Evolutionary conservation across 169 alveolate genomes (phyloP).

Genomic region (Sarcocystis neurona): DNA sequence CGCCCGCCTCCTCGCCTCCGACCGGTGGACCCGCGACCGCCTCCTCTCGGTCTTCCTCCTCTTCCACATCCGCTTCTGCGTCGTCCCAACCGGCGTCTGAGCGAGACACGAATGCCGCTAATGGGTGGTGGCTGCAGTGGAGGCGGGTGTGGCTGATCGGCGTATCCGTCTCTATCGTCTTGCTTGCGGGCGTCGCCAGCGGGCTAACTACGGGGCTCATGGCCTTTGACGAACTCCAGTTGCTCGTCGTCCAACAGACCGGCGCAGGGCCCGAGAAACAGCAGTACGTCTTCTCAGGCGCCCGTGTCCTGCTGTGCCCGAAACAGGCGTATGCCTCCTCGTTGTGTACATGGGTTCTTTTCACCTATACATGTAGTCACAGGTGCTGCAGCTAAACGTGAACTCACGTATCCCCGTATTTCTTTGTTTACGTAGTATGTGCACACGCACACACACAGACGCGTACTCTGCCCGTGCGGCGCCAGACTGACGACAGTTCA

Average conservation of each 20-base stretch:
- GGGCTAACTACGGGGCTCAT: constrained; percentile 93
- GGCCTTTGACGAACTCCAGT: constrained; percentile 86
- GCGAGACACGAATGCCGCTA: neutral
- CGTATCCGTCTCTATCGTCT: constrained; percentile 22
- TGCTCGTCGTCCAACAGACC: constrained; percentile 81
- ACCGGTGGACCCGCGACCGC: neutral
- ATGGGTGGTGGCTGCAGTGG: neutral
- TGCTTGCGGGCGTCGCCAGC: constrained; percentile 82
- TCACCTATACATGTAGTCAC: no score
- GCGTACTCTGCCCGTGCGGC: no score
- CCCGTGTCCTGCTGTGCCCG: no score
- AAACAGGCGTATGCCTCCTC: no score
- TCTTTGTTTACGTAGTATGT: no score
- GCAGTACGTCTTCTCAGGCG: no score
- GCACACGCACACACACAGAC: no score
- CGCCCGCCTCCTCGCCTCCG: neutral
- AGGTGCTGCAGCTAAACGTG: no score
- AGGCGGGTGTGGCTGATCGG: constrained; percentile 25
- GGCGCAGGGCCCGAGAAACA: constrained; percentile 82
- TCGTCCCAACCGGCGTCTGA: neutral
- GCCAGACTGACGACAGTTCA: no score
- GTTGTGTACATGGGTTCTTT: no score
- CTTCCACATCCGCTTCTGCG: constrained; percentile 12
- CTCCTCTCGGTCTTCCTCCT: neutral
- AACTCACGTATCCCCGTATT: no score